Evolutionary conservation across 2,329 filamentous ascomycete genomes (phyloP).

Genomic region (Aureobasidium namibiae): DNA sequence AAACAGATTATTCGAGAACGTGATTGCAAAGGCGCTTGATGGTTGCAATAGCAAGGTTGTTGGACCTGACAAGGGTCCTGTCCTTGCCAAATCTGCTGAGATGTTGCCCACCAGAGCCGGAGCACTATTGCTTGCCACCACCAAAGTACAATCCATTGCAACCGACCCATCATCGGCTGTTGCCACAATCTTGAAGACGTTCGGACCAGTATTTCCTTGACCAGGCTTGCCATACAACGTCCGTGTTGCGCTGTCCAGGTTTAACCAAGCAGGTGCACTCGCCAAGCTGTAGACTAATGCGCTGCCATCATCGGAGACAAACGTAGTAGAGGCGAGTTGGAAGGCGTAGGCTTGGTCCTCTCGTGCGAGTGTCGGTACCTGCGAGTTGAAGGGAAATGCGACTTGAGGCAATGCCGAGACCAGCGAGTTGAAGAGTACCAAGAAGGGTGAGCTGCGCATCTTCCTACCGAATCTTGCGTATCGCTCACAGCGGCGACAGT

Average conservation of each 20-base stretch:
- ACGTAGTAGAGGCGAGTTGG: conserved; percentile 65
- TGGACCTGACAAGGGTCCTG: conserved; percentile 48
- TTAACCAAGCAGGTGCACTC: conserved; percentile 64
- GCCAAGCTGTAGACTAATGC: conserved; percentile 59
- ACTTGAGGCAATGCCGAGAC: conserved; percentile 24
- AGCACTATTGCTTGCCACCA: conserved; percentile 53
- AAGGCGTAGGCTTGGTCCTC: conserved; percentile 61
- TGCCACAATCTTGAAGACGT: conserved; percentile 60
- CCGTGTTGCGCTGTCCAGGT: conserved; percentile 56
- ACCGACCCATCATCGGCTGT: conserved; percentile 57
- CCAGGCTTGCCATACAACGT: conserved; percentile 64
- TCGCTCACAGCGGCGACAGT: background rate
- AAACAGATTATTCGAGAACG: conserved; percentile 51
- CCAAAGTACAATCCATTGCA: conserved; percentile 58
- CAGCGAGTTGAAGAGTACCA: background rate
- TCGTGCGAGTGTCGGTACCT: conserved; percentile 71
- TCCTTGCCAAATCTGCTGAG: conserved; percentile 47
- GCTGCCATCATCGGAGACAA: conserved; percentile 48
- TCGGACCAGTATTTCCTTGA: conserved; percentile 47
- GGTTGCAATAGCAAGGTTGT: conserved; percentile 42
- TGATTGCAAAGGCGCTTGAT: conserved; percentile 30
- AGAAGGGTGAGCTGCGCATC: background rate
- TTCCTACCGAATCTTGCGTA: background rate
- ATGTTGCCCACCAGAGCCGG: conserved; percentile 51
- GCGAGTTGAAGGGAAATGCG: conserved; percentile 72